These are phyloP conservation scores for Cryptococcus hybrid DNA, from an alignment of 1,284 basidiomycete genomes.

Conservation along the genomic window DNA sequence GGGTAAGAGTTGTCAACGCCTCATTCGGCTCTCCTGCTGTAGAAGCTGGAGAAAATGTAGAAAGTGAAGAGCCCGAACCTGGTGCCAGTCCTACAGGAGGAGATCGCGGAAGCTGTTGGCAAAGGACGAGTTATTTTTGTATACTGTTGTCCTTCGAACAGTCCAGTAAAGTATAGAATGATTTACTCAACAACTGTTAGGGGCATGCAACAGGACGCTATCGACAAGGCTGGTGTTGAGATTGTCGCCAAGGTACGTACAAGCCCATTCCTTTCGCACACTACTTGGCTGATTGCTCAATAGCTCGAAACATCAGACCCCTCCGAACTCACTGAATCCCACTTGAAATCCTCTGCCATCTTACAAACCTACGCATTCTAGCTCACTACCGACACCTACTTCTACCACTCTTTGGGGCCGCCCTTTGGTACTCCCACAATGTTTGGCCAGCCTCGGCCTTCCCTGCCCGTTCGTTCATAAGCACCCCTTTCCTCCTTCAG, in stretches of 20 bases:
- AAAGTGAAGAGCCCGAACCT: conserved; percentile 7
- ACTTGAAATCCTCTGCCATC: conserved; percentile 57
- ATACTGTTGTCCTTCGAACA: conserved; percentile 77
- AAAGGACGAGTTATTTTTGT: conserved; percentile 60
- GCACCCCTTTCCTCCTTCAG: conserved; percentile 26
- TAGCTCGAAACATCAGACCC: conserved; percentile 83
- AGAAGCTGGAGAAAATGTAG: conserved; percentile 12
- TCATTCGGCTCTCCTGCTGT: conserved; percentile 8
- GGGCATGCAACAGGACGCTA: conserved; percentile 59
- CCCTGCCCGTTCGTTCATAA: conserved; percentile 16
- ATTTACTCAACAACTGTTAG: conserved; percentile 71
- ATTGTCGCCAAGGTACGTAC: conserved; percentile 45
- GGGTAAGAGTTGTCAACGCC: conserved; percentile 26
- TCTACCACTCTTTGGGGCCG: conserved; percentile 18
- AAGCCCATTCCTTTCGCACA: background rate
- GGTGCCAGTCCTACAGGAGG: background rate
- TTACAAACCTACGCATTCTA: conserved; percentile 29
- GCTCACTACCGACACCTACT: conserved; percentile 27
- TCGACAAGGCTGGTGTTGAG: conserved; percentile 53
- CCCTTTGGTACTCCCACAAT: conserved; percentile 14
- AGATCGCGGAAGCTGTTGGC: conserved; percentile 3
- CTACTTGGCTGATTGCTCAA: background rate
- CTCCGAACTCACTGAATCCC: conserved; percentile 63
- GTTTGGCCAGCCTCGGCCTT: conserved; percentile 29
- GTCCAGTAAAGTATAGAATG: conserved; percentile 80